These are phyloP conservation scores for Syzygium syzygioides DNA, from an alignment of 441 rosid species.

Conservation along the genomic window DNA sequence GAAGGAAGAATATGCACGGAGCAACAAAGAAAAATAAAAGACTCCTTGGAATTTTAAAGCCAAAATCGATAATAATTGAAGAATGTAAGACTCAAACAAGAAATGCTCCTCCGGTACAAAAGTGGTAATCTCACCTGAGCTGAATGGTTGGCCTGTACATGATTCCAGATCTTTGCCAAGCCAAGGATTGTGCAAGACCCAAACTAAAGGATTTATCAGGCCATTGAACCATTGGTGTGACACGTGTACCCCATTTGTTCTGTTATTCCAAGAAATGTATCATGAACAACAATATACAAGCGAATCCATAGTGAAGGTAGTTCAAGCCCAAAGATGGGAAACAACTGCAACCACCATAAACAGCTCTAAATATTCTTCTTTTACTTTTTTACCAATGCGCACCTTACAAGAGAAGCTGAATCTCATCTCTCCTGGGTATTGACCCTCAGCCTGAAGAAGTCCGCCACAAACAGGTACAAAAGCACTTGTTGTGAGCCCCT, in stretches of 20 bases:
- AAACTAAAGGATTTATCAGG: conserved; percentile 79
- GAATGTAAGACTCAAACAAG: not conserved
- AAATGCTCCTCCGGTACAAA: not conserved
- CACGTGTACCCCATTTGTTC: conserved; percentile 83
- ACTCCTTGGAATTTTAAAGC: not conserved
- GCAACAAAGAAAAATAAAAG: not conserved
- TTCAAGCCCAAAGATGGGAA: not conserved
- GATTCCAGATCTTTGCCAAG: conserved; percentile 84
- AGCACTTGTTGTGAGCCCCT: conserved; percentile 89
- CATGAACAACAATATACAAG: not conserved
- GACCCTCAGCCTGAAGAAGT: conserved; percentile 96
- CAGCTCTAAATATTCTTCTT: not conserved
- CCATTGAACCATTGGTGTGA: conserved; percentile 82
- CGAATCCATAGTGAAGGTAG: not conserved
- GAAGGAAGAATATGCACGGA: not conserved
- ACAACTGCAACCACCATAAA: not conserved
- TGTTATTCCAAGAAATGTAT: conserved; percentile 13
- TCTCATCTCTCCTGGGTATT: conserved; percentile 97
- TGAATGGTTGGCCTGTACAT: conserved; percentile 75
- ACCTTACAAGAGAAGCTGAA: conserved; percentile 90
- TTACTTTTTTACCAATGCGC: not conserved
- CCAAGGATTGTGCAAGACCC: conserved; percentile 69
- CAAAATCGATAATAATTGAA: not conserved
- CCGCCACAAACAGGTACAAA: conserved; percentile 82
- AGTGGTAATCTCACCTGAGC: conserved; percentile 38